A percentile compares a stretch with the other conserved stretches of the same genome.
Evolutionary conservation across 2,329 filamentous ascomycete genomes (phyloP).

Genomic region (Fusarium pseudograminearum): DNA sequence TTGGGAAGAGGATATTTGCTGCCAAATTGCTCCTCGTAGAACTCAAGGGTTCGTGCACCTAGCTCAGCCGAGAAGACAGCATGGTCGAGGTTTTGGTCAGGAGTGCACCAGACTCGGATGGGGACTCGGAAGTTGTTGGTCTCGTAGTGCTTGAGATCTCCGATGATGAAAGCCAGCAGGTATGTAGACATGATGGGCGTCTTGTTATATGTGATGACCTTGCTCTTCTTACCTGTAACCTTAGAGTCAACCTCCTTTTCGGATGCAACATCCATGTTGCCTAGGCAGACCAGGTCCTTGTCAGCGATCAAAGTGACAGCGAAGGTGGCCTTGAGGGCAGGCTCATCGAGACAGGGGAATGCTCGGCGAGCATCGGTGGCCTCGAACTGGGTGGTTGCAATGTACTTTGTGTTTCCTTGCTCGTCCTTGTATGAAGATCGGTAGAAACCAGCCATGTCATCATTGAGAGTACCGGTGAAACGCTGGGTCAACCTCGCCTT

Average conservation of each 20-base stretch:
- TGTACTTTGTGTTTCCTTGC: slow-evolving; percentile 81
- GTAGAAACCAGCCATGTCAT: slow-evolving; percentile 98
- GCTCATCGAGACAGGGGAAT: slow-evolving; percentile 97
- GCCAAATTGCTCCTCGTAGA: slow-evolving; percentile 95
- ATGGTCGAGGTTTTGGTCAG: slow-evolving; percentile 89
- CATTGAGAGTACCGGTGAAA: slow-evolving; percentile 85
- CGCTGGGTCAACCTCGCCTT: slow-evolving; percentile 73
- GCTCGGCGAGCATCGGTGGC: slow-evolving; percentile 92
- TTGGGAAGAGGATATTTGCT: slow-evolving; percentile 71
- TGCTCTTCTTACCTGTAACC: slow-evolving; percentile 71
- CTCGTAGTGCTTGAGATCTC: slow-evolving; percentile 94
- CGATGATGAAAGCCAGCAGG: slow-evolving; percentile 91
- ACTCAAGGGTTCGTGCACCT: slow-evolving; percentile 87
- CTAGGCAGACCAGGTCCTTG: slow-evolving; percentile 89
- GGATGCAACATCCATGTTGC: slow-evolving; percentile 94
- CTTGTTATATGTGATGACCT: slow-evolving; percentile 91
- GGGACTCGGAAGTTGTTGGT: slow-evolving; percentile 91
- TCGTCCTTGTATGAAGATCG: slow-evolving; percentile 89
- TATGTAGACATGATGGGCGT: slow-evolving; percentile 97
- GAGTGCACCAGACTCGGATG: slow-evolving; percentile 92
- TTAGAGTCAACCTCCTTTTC: slow-evolving; percentile 79
- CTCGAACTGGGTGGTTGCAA: slow-evolving; percentile 97
- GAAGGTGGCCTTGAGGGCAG: slow-evolving; percentile 91
- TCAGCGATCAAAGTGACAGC: slow-evolving; percentile 92
- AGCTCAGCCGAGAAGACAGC: slow-evolving; percentile 91